Evolutionary conservation across 2,329 filamentous ascomycete genomes (phyloP), one percentile per base, ranked within the genome.

Genomic region (Verticillium klebahnii): DNA sequence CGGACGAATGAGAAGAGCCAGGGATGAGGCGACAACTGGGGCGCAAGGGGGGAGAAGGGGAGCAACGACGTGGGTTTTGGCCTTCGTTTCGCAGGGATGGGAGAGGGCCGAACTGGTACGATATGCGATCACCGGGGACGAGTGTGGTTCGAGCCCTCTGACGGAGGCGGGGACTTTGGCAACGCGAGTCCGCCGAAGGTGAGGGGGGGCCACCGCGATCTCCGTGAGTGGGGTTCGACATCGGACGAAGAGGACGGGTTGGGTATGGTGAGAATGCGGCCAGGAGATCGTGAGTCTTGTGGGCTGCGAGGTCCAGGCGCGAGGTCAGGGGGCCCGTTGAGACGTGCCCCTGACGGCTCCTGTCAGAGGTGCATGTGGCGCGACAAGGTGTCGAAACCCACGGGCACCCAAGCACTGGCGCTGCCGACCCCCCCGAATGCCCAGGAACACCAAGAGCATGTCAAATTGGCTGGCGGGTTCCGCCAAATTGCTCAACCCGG

Each of bases 331-430:
- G 57, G 59, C 61, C 64, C n/a, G 40, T 50, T 72, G 71, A 73
- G 70, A 73, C 71, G 65, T 55, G 62, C 62, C 63, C 69, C 70
- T 67, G 69, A 72, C 70, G 63, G 61, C 61, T 64, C 59, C 64
- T 68, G 70, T 73, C 66, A 67, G 69, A 68, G 66, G 57, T 58
- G 58, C 56, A 61, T 59, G 58, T 45, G 50, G 39, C 34, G 19
- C 55, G 37, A 55, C 60, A 50, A 19, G 40, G 40, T 50, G 40
- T 50, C 40, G 40, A 50, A 50, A 50, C 40, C 9, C 9, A n/a
- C 8, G n/a, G 19, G 12, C 11, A 39, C 15, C 37, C 37, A 39
- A 39, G 40, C n/a, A 23, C 19, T n/a, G 34, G 23, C n/a, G 40
- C 19, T 50, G 40, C 40, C 40, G 23, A 50, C 23, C n/a, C 17